Evolutionary conservation across 768 basidiomycete species (phyloP), one percentile per base, ranked within the genome.

Genomic region (Auricularia sp.): DNA sequence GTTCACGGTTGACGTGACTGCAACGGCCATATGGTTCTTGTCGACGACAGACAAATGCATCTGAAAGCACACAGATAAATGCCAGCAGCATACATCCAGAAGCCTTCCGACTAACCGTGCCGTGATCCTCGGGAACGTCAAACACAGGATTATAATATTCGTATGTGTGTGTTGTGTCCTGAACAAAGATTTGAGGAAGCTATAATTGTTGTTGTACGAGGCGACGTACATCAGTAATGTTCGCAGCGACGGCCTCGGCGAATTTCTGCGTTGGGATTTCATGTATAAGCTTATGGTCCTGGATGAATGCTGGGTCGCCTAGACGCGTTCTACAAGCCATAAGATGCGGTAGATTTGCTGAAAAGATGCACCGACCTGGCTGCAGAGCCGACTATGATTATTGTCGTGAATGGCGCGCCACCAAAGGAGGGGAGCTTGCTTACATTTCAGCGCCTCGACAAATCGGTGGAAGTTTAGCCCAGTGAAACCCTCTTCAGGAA

Each of bases 1-100:
- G 73, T 98, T 98, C 58, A 98, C 87, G 0, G 95, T 95, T 3
- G 90, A 87, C 1, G 95, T 97, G 39, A 98, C 70, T 16, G 89
- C 74, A 4, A 93, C 91, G 0, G 88, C 93, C 83, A 95, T 93
- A 21, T 93, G 93, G 70, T 87, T 79, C 69, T 81, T 80, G 75
- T 98, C 96, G 5, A 96, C 77, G 7, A 88, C 82, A 5, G 90
- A 91, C 4, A 89, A 81, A 71, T 98, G 95, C 64, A 92, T 94
- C 86, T 93, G 70, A 64, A 11, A 6, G n/a, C 23, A 33, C 54
- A 54, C 43, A 35, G 21, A 21, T 58, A 59, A 35, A 59, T 63
- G 10, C 43, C 10, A 18, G 11, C 18, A 10, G 53, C 21, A 10
- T 29, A 14, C 34, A 58, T 18, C 11, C 8, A 35, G 34, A 36